phyloP scores from a whole-genome alignment of 2,329 filamentous ascomycete species.

The Periglandula ipomoeae region DNA sequence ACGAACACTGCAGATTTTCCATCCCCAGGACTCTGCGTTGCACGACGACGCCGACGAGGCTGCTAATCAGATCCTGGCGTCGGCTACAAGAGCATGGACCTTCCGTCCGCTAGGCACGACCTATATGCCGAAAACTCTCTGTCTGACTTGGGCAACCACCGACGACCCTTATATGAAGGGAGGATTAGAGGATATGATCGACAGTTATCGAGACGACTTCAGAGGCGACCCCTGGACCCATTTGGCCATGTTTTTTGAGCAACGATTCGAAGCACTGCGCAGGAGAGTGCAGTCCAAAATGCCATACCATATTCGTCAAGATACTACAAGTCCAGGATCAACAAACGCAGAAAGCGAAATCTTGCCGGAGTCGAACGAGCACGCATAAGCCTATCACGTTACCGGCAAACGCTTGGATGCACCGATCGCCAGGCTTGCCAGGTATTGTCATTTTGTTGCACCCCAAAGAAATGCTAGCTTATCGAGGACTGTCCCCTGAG shows the following conservation, averaged over 20 bases:
- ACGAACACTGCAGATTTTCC: conserved; percentile 5
- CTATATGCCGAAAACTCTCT: conserved; percentile 6
- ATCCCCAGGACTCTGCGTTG: background rate
- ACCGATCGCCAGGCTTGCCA: no score
- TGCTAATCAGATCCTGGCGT: background rate
- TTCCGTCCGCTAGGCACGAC: conserved; percentile 7
- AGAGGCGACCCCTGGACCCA: conserved; percentile 6
- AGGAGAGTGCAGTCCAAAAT: background rate
- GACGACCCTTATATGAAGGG: conserved; percentile 1
- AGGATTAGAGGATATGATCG: conserved; percentile 6
- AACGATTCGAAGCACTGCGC: conserved; percentile 4
- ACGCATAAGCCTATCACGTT: background rate
- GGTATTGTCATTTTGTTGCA: no score
- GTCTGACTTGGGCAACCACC: conserved; percentile 6
- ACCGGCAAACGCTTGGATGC: no score
- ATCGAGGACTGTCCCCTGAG: no score
- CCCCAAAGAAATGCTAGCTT: no score
- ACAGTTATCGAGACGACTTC: conserved; percentile 5
- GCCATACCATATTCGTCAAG: background rate
- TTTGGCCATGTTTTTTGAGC: conserved; percentile 3
- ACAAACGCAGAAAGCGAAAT: conserved; percentile 1
- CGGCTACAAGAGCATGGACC: conserved; percentile 6
- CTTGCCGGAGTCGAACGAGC: background rate
- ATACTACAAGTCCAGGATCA: conserved; percentile 3
- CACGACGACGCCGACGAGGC: background rate